These are phyloP conservation scores for Flaveria robusta DNA, from an alignment of 129 eudicot species.

Conservation along the genomic window DNA sequence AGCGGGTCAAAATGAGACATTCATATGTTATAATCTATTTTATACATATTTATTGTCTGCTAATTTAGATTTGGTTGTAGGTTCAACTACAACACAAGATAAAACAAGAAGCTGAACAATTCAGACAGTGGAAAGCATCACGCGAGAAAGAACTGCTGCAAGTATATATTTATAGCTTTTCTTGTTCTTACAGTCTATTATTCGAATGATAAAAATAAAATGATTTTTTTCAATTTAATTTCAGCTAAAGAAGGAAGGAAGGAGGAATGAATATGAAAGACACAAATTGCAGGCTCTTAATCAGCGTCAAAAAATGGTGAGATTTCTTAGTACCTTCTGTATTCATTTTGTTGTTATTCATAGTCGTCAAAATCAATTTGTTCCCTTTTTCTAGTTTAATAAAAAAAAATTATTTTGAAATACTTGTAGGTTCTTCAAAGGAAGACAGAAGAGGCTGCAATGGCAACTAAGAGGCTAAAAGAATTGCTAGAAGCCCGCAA, in stretches of 20 bases:
- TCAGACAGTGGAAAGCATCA: constrained; percentile 98
- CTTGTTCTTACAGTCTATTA: not conserved
- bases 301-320: constrained; percentile 98
- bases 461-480: constrained; percentile 95
- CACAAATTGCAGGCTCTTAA: constrained; percentile 92
- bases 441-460: constrained; percentile 99
- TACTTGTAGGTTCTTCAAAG: constrained; percentile 89
- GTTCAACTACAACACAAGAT: constrained; percentile 96
- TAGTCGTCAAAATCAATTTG: not conserved
- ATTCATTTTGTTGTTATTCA: constrained; percentile 19
- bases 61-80: constrained; percentile 43
- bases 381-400: too few relatives aligned
- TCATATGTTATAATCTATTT: constrained; percentile 1
- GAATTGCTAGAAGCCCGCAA: constrained; percentile 96
- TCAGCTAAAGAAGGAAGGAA: constrained; percentile 93
- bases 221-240: not conserved
- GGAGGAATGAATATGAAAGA: constrained; percentile 95
- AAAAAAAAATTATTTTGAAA: constrained; percentile 4
- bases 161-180: constrained; percentile 40
- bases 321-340: constrained; percentile 26
- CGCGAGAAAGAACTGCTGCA: constrained; percentile 94
- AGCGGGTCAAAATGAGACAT: not conserved
- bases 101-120: constrained; percentile 97
- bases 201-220: not conserved
- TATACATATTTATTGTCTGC: constrained; percentile 10